These are phyloP conservation scores for Kluyveromyces wickerhamii DNA, from an alignment of 805 yeast genomes.

Conservation along the genomic window DNA sequence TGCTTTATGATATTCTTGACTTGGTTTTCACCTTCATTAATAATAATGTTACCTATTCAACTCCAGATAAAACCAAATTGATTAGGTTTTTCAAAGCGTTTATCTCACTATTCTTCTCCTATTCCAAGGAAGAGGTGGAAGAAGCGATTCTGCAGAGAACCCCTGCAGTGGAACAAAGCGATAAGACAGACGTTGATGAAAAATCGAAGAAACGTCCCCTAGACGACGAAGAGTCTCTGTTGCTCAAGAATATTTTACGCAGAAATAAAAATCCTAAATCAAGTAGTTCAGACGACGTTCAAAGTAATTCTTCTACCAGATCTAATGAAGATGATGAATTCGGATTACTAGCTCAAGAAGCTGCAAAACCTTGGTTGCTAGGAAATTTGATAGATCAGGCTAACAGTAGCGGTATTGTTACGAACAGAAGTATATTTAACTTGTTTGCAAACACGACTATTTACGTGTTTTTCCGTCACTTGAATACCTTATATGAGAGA, in stretches of 20 bases:
- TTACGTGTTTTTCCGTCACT: conserved; percentile 81
- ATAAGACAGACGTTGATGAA: conserved; percentile 13
- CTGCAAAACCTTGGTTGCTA: conserved; percentile 28
- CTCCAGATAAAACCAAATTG: conserved; percentile 70
- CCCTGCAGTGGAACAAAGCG: conserved; percentile 11
- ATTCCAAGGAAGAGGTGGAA: conserved; percentile 43
- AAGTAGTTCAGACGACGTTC: conserved; percentile 19
- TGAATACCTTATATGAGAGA: conserved; percentile 75
- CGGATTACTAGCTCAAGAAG: conserved; percentile 23
- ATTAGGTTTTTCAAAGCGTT: conserved; percentile 64
- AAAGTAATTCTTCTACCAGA: conserved; percentile 25
- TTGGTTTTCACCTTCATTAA: conserved; percentile 60
- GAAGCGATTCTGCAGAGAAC: conserved; percentile 23
- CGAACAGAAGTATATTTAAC: conserved; percentile 52
- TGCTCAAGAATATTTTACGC: conserved; percentile 51
- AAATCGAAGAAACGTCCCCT: conserved; percentile 26
- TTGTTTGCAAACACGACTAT: conserved; percentile 83
- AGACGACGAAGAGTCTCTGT: conserved; percentile 36
- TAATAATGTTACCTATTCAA: conserved; percentile 67
- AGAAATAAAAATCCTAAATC: conserved; percentile 21
- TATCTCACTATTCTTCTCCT: conserved; percentile 61
- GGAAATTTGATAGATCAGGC: conserved; percentile 29
- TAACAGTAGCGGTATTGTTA: conserved; percentile 23
- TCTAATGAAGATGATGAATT: conserved; percentile 25
- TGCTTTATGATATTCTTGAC: conserved; percentile 65